A percentile compares a stretch with the other conserved stretches of the same genome.
Evolutionary conservation across 176 grass and related monocot genomes (phyloP).

Genomic region (Ensete ventricosum): DNA sequence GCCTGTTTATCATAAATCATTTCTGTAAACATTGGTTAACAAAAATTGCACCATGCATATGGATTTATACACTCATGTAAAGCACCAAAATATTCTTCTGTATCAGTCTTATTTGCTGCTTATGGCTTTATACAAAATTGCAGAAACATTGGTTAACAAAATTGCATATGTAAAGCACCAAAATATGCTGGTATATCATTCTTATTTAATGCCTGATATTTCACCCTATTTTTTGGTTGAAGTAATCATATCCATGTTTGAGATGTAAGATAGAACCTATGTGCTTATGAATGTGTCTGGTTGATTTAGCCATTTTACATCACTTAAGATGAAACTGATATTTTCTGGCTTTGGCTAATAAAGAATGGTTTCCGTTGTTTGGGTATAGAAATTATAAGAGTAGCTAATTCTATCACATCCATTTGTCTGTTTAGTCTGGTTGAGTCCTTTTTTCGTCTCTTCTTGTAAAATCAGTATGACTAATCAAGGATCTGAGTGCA

Average conservation of each 20-base stretch:
- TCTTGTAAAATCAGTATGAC: too few species aligned
- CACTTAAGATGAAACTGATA: not conserved
- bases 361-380: not conserved
- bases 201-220: not conserved
- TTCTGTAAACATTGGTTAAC: not conserved
- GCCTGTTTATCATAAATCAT: not conserved
- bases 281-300: too few species aligned
- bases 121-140: not conserved
- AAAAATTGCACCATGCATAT: not conserved
- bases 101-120: not conserved
- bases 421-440: not conserved
- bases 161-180: not conserved
- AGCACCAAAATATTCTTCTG: not conserved
- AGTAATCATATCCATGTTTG: not conserved
- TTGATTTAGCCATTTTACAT: not conserved
- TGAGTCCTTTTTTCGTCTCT: not conserved
- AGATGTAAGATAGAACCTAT: not conserved
- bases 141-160: not conserved
- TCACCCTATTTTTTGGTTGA: slow-evolving; percentile 1
- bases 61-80: not conserved
- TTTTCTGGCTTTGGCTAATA: not conserved
- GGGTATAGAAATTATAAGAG: not conserved
- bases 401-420: not conserved
- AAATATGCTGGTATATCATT: not conserved
- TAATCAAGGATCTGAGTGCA: not conserved